These are phyloP conservation scores for Pseudogymnoascus sp. DNA, from an alignment of 2,329 filamentous ascomycete species.

Conservation along the genomic window DNA sequence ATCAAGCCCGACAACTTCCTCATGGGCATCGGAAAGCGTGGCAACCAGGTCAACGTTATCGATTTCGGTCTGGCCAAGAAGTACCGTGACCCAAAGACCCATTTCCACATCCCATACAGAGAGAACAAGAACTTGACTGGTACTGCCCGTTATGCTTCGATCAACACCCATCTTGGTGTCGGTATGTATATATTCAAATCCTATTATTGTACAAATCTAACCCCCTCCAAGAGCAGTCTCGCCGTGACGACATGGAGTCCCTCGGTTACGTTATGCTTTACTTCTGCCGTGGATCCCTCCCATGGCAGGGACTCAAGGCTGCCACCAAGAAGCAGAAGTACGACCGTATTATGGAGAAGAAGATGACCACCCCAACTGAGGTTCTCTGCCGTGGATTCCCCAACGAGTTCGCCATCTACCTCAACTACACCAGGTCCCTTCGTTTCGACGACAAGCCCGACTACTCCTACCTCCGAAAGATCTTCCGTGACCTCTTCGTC, in stretches of 20 bases:
- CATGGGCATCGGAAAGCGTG: slow-evolving; percentile 98
- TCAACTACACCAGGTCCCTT: slow-evolving; percentile 97
- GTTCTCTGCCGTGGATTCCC: slow-evolving; percentile 98
- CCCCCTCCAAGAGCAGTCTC: slow-evolving; percentile 69
- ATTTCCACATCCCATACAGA: slow-evolving; percentile 98
- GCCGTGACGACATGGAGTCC: slow-evolving; percentile 98
- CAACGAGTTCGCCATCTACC: slow-evolving; percentile 98
- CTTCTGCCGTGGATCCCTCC: slow-evolving; percentile 97
- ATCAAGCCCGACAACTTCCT: slow-evolving; percentile 99
- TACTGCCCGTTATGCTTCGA: slow-evolving; percentile 95
- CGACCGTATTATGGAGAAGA: slow-evolving; percentile 99
- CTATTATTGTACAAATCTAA: slow-evolving; percentile 22
- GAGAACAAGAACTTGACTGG: slow-evolving; percentile 99
- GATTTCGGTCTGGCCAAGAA: slow-evolving; percentile 99
- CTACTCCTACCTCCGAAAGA: slow-evolving; percentile 99
- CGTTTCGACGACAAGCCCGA: slow-evolving; percentile 99
- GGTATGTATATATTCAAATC: slow-evolving; percentile 42
- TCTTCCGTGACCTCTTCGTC: slow-evolving; percentile 98
- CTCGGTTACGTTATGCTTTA: slow-evolving; percentile 99
- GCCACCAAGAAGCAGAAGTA: slow-evolving; percentile 99
- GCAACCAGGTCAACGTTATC: slow-evolving; percentile 98
- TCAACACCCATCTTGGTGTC: slow-evolving; percentile 97
- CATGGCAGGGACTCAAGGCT: slow-evolving; percentile 97
- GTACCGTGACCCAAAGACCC: slow-evolving; percentile 98
- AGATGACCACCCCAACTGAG: slow-evolving; percentile 99